Percentiles rank a stretch among this genome's conserved stretches.
Evolutionary conservation across 192 early-diverging fungal genomes (phyloP).

Genomic region (Allomyces arbusculus): DNA sequence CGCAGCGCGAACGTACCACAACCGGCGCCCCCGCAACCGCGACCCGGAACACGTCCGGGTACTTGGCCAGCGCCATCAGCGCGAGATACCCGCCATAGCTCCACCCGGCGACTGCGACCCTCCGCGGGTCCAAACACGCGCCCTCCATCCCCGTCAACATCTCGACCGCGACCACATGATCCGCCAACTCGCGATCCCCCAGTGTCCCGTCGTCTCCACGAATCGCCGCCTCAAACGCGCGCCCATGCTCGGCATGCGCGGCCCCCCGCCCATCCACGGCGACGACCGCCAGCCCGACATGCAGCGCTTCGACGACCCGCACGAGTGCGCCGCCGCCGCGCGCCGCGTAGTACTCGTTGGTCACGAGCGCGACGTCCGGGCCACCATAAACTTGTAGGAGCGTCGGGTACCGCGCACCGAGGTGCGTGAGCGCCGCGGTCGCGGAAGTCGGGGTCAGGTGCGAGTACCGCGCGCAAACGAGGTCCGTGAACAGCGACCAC

Average conservation of each 20-base stretch:
- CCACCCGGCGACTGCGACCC: constrained; percentile 52
- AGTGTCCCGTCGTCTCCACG: constrained; percentile 16
- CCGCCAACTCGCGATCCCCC: constrained; percentile 36
- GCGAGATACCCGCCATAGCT: constrained; percentile 54
- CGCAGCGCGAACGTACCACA: too few species aligned
- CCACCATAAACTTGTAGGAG: constrained; percentile 51
- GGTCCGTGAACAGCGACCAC: too few species aligned
- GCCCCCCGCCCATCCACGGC: constrained; percentile 49
- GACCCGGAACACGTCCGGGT: constrained; percentile 36
- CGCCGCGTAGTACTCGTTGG: constrained; percentile 47
- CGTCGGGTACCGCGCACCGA: constrained; percentile 20
- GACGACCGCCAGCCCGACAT: constrained; percentile 29
- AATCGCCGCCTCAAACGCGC: constrained; percentile 35
- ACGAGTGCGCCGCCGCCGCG: constrained; percentile 35
- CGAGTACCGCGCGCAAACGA: too few species aligned
- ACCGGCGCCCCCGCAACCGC: constrained; percentile 42
- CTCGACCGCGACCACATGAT: constrained; percentile 38
- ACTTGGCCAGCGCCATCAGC: constrained; percentile 35
- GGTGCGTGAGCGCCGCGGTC: too few species aligned
- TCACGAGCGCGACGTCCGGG: constrained; percentile 48
- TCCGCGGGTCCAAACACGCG: constrained; percentile 28
- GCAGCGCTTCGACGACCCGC: constrained; percentile 13
- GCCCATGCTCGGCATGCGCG: constrained; percentile 23
- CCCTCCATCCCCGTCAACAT: constrained; percentile 17
- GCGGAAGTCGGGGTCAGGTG: too few species aligned